Evolutionary conservation across 345 rosid genomes (phyloP).

Genomic region (Eucalyptus regnans): DNA sequence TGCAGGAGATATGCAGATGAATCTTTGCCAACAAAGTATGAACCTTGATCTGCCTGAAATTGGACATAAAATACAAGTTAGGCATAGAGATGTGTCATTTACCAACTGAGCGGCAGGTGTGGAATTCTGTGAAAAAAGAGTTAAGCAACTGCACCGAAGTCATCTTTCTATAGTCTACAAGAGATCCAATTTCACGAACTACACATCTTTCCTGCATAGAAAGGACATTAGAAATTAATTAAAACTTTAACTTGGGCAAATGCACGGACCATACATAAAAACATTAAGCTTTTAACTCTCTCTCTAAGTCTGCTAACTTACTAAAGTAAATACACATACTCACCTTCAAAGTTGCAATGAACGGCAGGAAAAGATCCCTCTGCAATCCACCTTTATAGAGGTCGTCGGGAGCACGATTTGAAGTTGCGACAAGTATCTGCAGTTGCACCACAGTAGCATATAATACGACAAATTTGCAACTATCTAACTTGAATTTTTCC

Average conservation of each 20-base stretch:
- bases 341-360: constrained; percentile 83
- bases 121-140: not conserved
- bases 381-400: constrained; percentile 98
- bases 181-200: constrained; percentile 82
- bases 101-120: not conserved
- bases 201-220: constrained; percentile 67
- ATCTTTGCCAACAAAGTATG: constrained; percentile 73
- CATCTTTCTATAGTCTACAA: constrained; percentile 78
- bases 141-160: constrained; percentile 50
- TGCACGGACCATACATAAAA: not conserved
- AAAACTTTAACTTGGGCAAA: not conserved
- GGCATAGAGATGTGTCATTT: not conserved
- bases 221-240: not conserved
- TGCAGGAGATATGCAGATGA: constrained; percentile 40
- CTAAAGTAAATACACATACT: not conserved
- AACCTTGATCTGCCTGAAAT: constrained; percentile 80
- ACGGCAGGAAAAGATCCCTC: constrained; percentile 94
- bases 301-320: not conserved
- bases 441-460: constrained; percentile 27
- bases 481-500: not conserved
- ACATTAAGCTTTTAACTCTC: not conserved
- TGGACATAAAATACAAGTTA: not conserved
- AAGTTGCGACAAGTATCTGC: constrained; percentile 90
- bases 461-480: not conserved
- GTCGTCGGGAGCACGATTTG: constrained; percentile 96